phyloP scores from a whole-genome alignment of 2,329 filamentous ascomycete genomes.

The Fusarium dlaminii region DNA sequence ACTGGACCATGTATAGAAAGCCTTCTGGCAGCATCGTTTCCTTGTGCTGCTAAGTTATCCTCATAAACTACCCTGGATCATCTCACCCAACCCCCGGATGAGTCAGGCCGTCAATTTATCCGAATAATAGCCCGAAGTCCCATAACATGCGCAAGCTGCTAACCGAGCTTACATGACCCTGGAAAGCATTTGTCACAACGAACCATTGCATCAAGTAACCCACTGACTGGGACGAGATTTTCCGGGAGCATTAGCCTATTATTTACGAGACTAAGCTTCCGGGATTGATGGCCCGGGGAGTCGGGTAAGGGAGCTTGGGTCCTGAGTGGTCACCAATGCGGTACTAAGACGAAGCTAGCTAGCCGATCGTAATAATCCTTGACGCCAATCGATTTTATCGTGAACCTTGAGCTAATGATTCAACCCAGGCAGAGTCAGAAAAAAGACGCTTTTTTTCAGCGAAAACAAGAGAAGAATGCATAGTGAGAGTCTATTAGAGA shows the following conservation, averaged over 20 bases:
- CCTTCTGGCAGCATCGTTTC: no score
- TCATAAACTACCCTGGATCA: not conserved
- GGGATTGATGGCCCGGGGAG: not conserved
- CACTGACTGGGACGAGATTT: not conserved
- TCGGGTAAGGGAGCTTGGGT: not conserved
- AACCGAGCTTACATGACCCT: not conserved
- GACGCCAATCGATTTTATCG: not conserved
- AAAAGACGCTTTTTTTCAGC: fast-evolving
- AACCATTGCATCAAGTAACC: not conserved
- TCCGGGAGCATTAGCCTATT: not conserved
- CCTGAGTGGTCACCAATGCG: not conserved
- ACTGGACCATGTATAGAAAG: no score
- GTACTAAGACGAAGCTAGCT: not conserved
- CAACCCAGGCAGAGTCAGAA: not conserved
- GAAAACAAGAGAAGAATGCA: fast-evolving
- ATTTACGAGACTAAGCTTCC: not conserved
- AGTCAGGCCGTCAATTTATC: not conserved
- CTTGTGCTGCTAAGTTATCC: no score
- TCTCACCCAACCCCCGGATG: not conserved
- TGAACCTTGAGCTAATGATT: not conserved
- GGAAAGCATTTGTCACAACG: not conserved
- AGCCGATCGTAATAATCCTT: not conserved
- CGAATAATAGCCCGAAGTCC: not conserved
- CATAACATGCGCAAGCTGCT: fast-evolving
- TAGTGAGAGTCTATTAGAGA: fast-evolving